phyloP scores from a whole-genome alignment of 1,284 basidiomycete genomes.

The Sparassis latifolia region DNA sequence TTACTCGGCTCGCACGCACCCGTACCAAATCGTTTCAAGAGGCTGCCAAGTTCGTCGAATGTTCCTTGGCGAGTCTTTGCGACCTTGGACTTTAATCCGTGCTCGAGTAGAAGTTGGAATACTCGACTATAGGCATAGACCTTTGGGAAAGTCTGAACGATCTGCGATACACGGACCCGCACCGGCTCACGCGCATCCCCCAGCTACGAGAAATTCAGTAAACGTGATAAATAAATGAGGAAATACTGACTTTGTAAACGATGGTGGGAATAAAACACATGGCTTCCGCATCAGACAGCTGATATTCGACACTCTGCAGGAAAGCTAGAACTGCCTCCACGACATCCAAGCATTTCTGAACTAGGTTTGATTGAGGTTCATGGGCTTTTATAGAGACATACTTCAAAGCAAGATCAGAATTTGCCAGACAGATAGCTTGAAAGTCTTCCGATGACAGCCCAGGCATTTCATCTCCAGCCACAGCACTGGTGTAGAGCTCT shows the following conservation, averaged over 20 bases:
- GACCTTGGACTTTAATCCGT: constrained; percentile 85
- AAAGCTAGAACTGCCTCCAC: constrained; percentile 77
- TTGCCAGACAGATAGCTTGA: constrained; percentile 75
- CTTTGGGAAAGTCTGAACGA: constrained; percentile 67
- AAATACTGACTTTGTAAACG: constrained; percentile 71
- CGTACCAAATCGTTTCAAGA: constrained; percentile 81
- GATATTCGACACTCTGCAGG: constrained; percentile 66
- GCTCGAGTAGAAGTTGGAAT: constrained; percentile 80
- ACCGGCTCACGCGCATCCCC: constrained; percentile 78
- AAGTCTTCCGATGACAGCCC: constrained; percentile 48
- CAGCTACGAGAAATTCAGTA: constrained; percentile 39
- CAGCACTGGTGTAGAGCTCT: constrained; percentile 65
- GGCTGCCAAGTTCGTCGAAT: constrained; percentile 72
- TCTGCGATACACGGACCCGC: constrained; percentile 62
- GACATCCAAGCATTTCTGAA: constrained; percentile 86
- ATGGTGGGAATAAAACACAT: constrained; percentile 87
- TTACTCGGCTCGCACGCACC: constrained; percentile 75
- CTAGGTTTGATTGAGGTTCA: constrained; percentile 90
- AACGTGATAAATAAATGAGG: background rate
- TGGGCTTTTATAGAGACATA: constrained; percentile 89
- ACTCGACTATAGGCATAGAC: constrained; percentile 89
- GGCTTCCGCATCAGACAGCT: constrained; percentile 86
- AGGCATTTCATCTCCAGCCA: constrained; percentile 54
- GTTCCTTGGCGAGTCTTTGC: constrained; percentile 86
- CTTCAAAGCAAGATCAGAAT: constrained; percentile 90